Percentiles rank a stretch among this genome's conserved stretches.
phyloP scores from a whole-genome alignment of 495 filamentous ascomycete genomes.

The Trypethelium eluteriae region DNA sequence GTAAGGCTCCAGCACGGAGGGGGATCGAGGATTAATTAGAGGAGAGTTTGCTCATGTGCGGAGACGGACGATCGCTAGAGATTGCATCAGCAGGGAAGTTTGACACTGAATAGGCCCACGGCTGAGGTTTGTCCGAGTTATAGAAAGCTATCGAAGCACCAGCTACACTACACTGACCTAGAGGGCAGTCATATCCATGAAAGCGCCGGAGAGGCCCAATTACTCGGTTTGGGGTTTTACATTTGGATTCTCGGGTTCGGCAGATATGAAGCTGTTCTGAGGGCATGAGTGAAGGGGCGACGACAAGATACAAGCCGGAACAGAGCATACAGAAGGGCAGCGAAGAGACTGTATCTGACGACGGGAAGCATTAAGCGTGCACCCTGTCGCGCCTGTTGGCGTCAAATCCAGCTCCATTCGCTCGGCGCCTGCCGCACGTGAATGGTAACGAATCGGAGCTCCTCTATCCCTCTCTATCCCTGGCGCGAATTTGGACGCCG shows the following conservation, averaged over 20 bases:
- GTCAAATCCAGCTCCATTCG: not conserved
- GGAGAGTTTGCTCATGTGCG: too few relatives aligned
- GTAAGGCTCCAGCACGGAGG: too few relatives aligned
- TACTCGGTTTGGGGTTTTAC: not conserved
- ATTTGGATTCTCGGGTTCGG: not conserved
- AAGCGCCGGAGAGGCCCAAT: slow-evolving; percentile 8
- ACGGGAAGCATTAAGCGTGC: not conserved
- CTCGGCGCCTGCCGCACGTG: not conserved
- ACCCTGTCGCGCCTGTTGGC: not conserved
- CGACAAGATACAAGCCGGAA: not conserved
- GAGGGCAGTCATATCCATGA: not conserved
- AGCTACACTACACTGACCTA: not conserved
- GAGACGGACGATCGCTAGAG: too few relatives aligned
- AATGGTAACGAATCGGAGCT: not conserved
- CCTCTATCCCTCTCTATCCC: not conserved
- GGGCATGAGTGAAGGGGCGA: not conserved
- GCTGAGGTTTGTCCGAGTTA: too few relatives aligned
- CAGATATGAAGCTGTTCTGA: not conserved
- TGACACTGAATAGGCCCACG: not conserved
- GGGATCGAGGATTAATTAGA: too few relatives aligned
- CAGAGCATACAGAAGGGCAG: not conserved
- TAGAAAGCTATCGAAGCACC: too few relatives aligned
- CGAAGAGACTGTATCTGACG: not conserved
- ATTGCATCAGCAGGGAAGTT: not conserved
- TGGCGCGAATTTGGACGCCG: not conserved